Base-by-base conservation (phyloP, 495 filamentous ascomycete species). In the Aspergillus egyptiacus region DNA sequence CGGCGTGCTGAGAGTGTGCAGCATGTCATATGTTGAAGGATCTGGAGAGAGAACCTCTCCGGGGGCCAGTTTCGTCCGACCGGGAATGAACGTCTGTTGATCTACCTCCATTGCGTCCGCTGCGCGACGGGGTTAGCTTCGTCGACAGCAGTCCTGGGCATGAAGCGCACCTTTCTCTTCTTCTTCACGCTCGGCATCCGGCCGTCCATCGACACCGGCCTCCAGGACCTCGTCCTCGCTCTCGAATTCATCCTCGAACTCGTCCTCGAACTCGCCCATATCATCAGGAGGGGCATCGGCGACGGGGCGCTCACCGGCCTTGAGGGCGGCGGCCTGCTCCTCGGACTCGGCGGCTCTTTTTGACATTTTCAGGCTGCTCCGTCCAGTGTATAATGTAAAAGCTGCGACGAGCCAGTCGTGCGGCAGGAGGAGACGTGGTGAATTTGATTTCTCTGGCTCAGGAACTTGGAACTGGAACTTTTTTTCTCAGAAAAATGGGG, bases 201-300 rank as follows among this genome's bases (percentile, higher is more conserved):
- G 90, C 54, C 87, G 74, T 14, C 91, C 93, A 55, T 98, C 91
- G 13, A 94, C 88, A 43, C 90, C 93, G 22, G 91, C 91, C 70
- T 96, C 93, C 42, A 96, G 66, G 37, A 97, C 86, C 69, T 97
- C 91, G 61, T 96, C 90, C 56, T 96, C 91, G 59, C 89, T 56
- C 32, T 54, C 53, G 20, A 56, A 43, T 30, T 57, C 53, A 18
- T 51, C 52, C 47, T 59, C 54, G 30, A 48, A 54, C 32, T 59
- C 57, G n/a, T 61, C 54, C 40, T 57, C 58, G 24, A 49, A 47
- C n/a, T 55, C 51, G 23, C 42, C 44, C 32, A 45, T 46, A 30
- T 56, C 46, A 24, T 51, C 40, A 25, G 40, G 64, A 55, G 67
- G 65, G 51, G 66, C 57, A 22, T 71, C 58, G 48, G 63, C 47